Percentiles rank a stretch among this genome's conserved stretches.
Conservation (phyloP, 116 monocot genomes). For the Zostera marina region DNA sequence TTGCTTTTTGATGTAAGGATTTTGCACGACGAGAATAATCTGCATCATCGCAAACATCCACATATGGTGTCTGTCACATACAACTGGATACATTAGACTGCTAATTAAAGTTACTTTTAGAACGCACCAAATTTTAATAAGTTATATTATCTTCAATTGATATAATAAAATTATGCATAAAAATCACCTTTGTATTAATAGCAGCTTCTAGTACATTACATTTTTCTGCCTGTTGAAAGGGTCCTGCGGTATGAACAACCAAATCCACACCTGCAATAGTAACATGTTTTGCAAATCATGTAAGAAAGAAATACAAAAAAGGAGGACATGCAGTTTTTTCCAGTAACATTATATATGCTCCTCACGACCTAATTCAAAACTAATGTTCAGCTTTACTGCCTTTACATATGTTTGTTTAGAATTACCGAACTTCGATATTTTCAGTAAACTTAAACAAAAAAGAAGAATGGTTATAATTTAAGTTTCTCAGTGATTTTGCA, state of each 20-base stretch:
- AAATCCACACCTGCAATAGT: constrained; percentile 41
- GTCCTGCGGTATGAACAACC: constrained; percentile 66
- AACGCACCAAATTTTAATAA: background rate
- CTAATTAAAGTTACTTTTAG: background rate
- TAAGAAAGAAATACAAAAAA: background rate
- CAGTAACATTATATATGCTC: too few species aligned
- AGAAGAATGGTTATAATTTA: too few species aligned
- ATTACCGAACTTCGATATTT: too few species aligned
- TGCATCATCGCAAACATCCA: constrained; percentile 92
- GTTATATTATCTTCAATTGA: background rate
- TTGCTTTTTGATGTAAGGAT: constrained; percentile 50
- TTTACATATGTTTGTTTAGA: too few species aligned
- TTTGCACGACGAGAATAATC: constrained; percentile 64
- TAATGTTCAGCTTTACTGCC: too few species aligned
- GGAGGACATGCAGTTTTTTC: too few species aligned
- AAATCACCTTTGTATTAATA: constrained; percentile 46
- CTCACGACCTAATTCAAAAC: too few species aligned
- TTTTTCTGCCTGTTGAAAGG: constrained; percentile 47
- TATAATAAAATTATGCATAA: background rate
- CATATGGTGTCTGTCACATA: constrained; percentile 59
- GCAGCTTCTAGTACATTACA: constrained; percentile 77
- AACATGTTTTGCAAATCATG: background rate
- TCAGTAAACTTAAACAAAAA: too few species aligned
- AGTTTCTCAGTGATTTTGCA: too few species aligned
- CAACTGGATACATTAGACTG: background rate